A percentile compares a stretch with the other conserved stretches of the same genome.
phyloP scores from a whole-genome alignment of 139 green algal species.

The Micractinium sp. region DNA sequence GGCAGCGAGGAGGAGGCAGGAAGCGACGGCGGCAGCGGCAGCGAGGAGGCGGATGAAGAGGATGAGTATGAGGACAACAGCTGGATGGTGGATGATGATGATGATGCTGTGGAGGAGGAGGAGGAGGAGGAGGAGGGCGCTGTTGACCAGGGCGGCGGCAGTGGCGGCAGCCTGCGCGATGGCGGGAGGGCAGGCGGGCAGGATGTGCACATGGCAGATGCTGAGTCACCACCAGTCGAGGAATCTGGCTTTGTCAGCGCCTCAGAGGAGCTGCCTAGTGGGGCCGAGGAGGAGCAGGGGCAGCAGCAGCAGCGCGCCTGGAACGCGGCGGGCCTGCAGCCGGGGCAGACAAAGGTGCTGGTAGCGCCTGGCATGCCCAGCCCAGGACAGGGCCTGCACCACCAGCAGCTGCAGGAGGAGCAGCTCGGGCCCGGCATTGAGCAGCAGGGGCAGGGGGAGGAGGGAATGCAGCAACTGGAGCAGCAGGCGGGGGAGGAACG shows the following conservation, averaged over 20 bases:
- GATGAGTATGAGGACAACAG: constrained; percentile 16
- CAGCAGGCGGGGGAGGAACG: constrained; percentile 12
- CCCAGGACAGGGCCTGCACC: background rate
- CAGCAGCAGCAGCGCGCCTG: constrained; percentile 14
- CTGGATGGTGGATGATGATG: constrained; percentile 23
- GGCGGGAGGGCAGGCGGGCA: too few species aligned
- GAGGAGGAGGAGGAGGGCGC: background rate
- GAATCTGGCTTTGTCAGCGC: background rate
- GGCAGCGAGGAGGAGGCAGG: background rate
- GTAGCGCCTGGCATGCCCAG: background rate
- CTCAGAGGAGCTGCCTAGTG: background rate
- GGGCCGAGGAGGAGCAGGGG: background rate
- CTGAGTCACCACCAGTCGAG: background rate
- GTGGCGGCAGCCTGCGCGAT: background rate
- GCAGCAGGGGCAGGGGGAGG: background rate
- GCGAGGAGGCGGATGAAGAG: background rate
- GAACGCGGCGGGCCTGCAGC: constrained; percentile 22
- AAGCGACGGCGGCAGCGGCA: background rate
- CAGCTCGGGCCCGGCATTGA: background rate
- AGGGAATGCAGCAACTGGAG: constrained; percentile 27
- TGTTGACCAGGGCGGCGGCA: too few species aligned
- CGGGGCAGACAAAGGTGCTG: constrained; percentile 9
- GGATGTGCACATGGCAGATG: background rate
- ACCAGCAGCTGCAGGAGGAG: background rate
- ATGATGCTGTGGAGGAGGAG: background rate